Base-by-base conservation (phyloP, 2,329 filamentous ascomycete genomes). In the Grosmannia clavigera region DNA sequence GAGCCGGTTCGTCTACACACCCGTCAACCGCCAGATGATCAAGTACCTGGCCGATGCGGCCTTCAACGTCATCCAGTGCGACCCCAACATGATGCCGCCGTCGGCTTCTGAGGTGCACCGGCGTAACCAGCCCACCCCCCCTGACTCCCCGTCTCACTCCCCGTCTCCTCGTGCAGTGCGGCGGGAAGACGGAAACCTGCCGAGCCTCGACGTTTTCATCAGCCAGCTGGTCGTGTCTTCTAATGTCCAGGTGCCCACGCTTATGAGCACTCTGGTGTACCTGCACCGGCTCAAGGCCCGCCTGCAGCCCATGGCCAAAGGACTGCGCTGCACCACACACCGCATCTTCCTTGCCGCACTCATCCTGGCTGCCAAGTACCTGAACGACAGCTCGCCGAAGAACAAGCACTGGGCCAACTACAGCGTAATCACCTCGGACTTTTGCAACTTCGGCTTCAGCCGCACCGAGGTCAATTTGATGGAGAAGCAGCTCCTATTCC, bases 331-430 rank as follows among this genome's bases (percentile, higher is more conserved):
- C 80, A 97, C 94, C 29, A 90, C 92, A 55, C 94, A 99, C 78
- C 88, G 94, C 68, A 97, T 99, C 80, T 97, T 99, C 77, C 82
- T 99, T 56, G 92, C 90, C 51, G 79, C 88, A 19, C 84, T 92
- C 66, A 94, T 94, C 70, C 79, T 87, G 54, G 85, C 94, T 1
- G 92, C 94, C 67, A 99, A 99, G 85, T 96, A 96, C 74, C 82
- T 97, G 67, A 97, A 99, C 73, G 94, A 97, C 79, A 96, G 91
- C 63, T 96, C 91, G 14, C 94, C 94, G 64, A 97, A 97, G 85
- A 99, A 99, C 83, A 97, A 97, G 85, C 94, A 99, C 81, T 99
- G 94, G 94, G 92, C 94, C 65, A 87, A 85, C 68, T 99, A 97
- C 79, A 95, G 88, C 62, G 77, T 86, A 68, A 86, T 96, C 67